phyloP scores from a whole-genome alignment of 2,329 filamentous ascomycete genomes.

The Apiospora phragmitis region DNA sequence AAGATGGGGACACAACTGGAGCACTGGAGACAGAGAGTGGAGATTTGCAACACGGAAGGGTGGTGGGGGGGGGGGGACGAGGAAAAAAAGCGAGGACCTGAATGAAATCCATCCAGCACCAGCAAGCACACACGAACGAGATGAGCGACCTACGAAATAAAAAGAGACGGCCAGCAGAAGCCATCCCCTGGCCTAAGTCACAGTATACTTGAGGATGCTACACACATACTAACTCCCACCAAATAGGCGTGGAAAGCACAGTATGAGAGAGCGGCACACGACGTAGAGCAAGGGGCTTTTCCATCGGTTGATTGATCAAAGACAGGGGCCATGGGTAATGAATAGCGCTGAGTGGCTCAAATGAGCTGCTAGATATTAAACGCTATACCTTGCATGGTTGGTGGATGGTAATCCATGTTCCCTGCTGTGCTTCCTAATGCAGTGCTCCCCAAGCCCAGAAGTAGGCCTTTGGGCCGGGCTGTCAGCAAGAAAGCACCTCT shows the following conservation, averaged over 20 bases:
- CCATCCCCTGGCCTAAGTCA: neutral
- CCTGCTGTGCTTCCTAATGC: conserved; percentile 2
- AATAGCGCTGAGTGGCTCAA: conserved; percentile 6
- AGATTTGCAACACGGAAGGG: neutral
- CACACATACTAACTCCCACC: neutral
- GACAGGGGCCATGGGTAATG: neutral
- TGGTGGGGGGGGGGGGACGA: neutral
- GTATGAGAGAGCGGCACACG: neutral
- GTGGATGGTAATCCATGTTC: neutral
- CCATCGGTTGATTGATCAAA: neutral
- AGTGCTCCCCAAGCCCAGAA: neutral
- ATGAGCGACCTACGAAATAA: neutral
- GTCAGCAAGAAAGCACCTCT: neutral
- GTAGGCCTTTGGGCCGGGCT: neutral
- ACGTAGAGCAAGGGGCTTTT: neutral
- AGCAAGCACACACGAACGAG: neutral
- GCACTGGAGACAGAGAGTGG: conserved; percentile 2
- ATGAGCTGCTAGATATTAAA: conserved; percentile 4
- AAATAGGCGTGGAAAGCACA: neutral
- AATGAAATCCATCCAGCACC: neutral
- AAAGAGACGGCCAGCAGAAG: neutral
- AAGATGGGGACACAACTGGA: conserved; percentile 4
- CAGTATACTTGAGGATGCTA: neutral
- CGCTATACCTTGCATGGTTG: neutral
- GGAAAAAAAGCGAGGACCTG: neutral